Percentiles rank a stretch among this genome's conserved stretches.
phyloP scores from a whole-genome alignment of 106 monocot species.

The Narthecium ossifragum region DNA sequence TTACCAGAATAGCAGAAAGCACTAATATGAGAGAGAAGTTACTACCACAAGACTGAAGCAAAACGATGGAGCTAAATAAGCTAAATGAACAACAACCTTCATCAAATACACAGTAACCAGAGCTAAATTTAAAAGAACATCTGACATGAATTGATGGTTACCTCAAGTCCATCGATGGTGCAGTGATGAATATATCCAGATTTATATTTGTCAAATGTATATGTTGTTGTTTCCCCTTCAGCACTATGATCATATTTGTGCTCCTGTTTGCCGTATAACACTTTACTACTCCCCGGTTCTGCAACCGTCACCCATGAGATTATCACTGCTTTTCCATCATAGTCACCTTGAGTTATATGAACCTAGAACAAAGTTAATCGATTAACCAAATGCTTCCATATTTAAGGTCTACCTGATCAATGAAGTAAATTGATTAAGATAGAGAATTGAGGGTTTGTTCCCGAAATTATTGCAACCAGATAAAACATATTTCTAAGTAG shows the following conservation, averaged over 20 bases:
- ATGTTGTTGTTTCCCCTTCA: constrained; percentile 57
- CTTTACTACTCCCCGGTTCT: constrained; percentile 66
- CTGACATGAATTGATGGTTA: constrained; percentile 20
- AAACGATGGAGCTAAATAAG: too few species aligned
- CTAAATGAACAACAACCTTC: too few species aligned
- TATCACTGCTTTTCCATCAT: constrained; percentile 94
- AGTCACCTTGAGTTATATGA: constrained; percentile 96
- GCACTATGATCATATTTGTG: constrained; percentile 54
- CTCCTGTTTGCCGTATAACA: constrained; percentile 48
- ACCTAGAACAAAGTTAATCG: constrained; percentile 43
- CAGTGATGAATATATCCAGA: constrained; percentile 97
- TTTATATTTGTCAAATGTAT: constrained; percentile 75
- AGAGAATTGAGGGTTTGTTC: too few species aligned
- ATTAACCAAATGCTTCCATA: background rate
- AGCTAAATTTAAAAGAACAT: too few species aligned
- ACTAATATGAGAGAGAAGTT: too few species aligned
- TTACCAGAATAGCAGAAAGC: too few species aligned
- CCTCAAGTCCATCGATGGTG: constrained; percentile 75
- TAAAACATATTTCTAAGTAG: too few species aligned
- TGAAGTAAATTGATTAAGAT: too few species aligned
- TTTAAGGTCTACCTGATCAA: too few species aligned
- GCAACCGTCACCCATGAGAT: constrained; percentile 82
- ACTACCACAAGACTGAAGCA: too few species aligned
- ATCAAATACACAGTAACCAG: too few species aligned
- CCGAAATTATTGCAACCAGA: too few species aligned